Conservation (phyloP, 208 protist genomes). For the Crithidia brevicula region DNA sequence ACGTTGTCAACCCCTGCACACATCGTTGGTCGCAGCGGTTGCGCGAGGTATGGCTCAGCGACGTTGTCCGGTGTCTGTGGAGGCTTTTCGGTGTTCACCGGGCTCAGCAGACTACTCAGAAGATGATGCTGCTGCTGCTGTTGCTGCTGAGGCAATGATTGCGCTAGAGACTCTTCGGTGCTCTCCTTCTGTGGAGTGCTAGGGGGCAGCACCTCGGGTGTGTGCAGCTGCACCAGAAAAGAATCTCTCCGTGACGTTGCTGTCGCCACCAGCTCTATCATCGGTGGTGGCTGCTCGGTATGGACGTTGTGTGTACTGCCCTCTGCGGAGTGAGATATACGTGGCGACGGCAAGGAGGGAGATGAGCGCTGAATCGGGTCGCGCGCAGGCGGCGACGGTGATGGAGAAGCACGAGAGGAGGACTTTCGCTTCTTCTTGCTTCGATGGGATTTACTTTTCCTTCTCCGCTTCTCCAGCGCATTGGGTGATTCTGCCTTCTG, state of each 20-base stretch:
- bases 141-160: background rate
- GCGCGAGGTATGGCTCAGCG: background rate
- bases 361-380: background rate
- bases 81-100: background rate
- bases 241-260: no score
- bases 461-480: no score
- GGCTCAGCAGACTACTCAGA: background rate
- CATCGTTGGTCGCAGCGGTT: no score
- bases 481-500: no score
- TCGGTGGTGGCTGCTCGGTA: no score
- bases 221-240: constrained; percentile 7
- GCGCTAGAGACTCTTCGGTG: background rate
- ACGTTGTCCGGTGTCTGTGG: background rate
- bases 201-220: constrained; percentile 1
- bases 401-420: background rate
- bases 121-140: background rate
- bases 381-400: background rate
- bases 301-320: background rate
- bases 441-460: no score
- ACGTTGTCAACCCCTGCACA: no score
- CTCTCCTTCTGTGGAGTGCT: background rate
- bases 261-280: no score
- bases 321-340: background rate
- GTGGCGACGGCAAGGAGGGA: background rate
- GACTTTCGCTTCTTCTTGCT: no score